Evolutionary conservation across 1,284 basidiomycete species (phyloP), one percentile per base, ranked within the genome.

Genomic region (Pascua sp.): DNA sequence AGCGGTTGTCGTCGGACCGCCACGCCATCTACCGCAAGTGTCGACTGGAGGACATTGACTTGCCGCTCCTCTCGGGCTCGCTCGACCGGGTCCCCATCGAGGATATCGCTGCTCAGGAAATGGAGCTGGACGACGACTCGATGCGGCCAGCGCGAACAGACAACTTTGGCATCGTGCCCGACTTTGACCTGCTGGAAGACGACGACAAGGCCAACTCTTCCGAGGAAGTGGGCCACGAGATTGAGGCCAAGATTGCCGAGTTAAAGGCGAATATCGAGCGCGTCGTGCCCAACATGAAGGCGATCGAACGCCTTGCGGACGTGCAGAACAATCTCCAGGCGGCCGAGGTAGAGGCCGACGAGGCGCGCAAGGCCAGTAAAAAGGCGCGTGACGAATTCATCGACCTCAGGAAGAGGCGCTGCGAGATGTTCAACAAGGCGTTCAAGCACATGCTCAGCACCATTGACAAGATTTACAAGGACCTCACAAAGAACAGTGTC

Each of bases 391-490:
- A 98, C 66, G 84, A 89, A 52, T 98, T 94, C 80, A 88, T 88
- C 67, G 87, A 90, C 4, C 81, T 98, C 61, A 95, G 89, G 79
- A 87, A 87, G 73, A 81, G 85, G 70, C 82, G 93, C 88, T 86
- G 84, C 60, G 90, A 98, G 61, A 76, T 96, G 41, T 98, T 98
- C 82, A 94, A 95, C 80, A 90, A 89, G 67, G 95, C 96, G 0
- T 99, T 94, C 79, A 87, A 87, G 61, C 94, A 99, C 72, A 98
- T 99, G 60, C 90, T 92, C 8, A 89, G 91, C 60, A 83, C 86
- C 49, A 98, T 99, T 66, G 94, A 98, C 73, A 82, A 87, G 64
- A 92, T 98, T 2, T 99, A 99, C 81, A 98, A 98, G 78, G 94
- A 98, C 63, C 83, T 98, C 18, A 98, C 96, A 0, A 96, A 93